Conservation (phyloP, 2,329 filamentous ascomycete species). For the Pezicula radicicola region DNA sequence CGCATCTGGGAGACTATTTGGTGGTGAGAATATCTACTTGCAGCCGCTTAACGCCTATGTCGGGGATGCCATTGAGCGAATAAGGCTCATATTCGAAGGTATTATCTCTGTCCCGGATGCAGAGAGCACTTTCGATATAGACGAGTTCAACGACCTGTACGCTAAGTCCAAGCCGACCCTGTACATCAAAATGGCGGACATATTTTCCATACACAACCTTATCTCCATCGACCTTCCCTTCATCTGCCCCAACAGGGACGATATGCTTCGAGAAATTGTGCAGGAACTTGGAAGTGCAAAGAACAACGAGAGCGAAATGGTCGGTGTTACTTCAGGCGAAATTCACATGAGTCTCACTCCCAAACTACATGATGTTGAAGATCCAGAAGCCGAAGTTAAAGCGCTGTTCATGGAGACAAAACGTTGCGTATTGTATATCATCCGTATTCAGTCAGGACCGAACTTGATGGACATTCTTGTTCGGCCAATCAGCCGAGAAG, state of each 20-base stretch:
- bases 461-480: conserved; percentile 96
- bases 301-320: conserved; percentile 92
- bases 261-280: conserved; percentile 86
- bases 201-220: conserved; percentile 92
- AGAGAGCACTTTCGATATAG: conserved; percentile 93
- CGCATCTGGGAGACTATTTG: conserved; percentile 83
- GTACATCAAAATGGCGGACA: conserved; percentile 99
- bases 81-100: conserved; percentile 71
- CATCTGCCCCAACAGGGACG: conserved; percentile 79
- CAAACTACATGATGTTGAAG: conserved; percentile 84
- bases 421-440: conserved; percentile 94
- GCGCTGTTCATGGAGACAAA: conserved; percentile 98
- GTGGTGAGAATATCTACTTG: conserved; percentile 91
- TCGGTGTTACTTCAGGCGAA: conserved; percentile 75
- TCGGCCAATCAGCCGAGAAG: conserved; percentile 81
- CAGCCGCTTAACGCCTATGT: conserved; percentile 94
- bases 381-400: conserved; percentile 90
- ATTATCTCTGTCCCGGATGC: conserved; percentile 82
- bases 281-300: conserved; percentile 94
- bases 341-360: conserved; percentile 89
- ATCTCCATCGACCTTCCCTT: conserved; percentile 74
- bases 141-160: conserved; percentile 98
- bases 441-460: conserved; percentile 86
- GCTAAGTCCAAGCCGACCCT: conserved; percentile 93
- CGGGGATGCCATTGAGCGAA: conserved; percentile 75